These are phyloP conservation scores for Gossypium laxum DNA, from an alignment of 441 rosid genomes.

Conservation along the genomic window DNA sequence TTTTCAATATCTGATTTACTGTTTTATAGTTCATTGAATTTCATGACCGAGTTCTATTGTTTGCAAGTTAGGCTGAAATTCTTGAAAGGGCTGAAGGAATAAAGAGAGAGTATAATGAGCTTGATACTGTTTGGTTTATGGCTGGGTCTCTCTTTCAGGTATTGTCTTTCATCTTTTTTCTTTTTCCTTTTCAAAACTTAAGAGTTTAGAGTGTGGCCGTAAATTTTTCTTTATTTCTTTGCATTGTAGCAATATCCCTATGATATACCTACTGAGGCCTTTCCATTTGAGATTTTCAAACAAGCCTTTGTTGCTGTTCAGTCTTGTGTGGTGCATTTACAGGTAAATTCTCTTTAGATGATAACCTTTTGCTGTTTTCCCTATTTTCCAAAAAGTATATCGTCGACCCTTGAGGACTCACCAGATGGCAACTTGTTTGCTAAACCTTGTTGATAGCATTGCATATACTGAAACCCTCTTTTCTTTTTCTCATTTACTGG, in stretches of 20 bases:
- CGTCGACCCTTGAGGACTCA: not conserved
- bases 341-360: conserved; percentile 31
- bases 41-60: conserved; percentile 21
- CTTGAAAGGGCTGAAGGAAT: conserved; percentile 79
- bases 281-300: conserved; percentile 76
- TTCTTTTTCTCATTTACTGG: not conserved
- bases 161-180: not conserved
- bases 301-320: conserved; percentile 93
- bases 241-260: conserved; percentile 81
- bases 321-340: conserved; percentile 94
- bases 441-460: not conserved
- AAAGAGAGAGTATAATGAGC: conserved; percentile 70
- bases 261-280: conserved; percentile 92
- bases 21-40: conserved; percentile 5
- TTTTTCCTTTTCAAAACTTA: not conserved
- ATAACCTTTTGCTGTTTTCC: too few species aligned
- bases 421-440: not conserved
- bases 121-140: conserved; percentile 97
- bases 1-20: not conserved
- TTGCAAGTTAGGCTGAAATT: conserved; percentile 57
- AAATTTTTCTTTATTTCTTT: not conserved
- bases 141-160: conserved; percentile 97
- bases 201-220: not conserved
- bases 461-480: not conserved
- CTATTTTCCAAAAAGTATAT: too few species aligned